Base-by-base conservation (phyloP, 441 rosid genomes). In the Erodium moschatum region DNA sequence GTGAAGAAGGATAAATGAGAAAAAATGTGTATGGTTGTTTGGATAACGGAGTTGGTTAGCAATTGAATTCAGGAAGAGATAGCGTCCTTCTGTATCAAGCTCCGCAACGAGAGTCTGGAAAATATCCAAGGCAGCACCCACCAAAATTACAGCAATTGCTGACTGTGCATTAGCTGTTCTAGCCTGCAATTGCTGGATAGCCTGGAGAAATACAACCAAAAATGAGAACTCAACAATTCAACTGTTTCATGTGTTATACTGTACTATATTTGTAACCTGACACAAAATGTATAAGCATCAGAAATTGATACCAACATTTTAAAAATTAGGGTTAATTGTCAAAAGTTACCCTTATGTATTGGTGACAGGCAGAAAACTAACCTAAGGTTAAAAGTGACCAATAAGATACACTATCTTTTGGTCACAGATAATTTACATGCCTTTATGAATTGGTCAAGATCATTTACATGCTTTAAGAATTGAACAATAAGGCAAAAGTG, bases 31-130 rank as follows among this genome's bases (percentile, higher is more conserved):
- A 66, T 92, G 99, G 80, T 93, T 95, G 82, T 95, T 95, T 6
- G 99, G 98, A 75, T 95, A 95, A 54, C 99, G 96, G 58, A 95
- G 89, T 82, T 95, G 99, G 74, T 95, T 92, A 6, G 99, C 96
- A 20, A 91, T 85, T 46, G 99, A 98, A 79, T 95, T 90, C 5
- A 95, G 82, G 76, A 92, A 87, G 64, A 95, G 89, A 73, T 95
- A 95, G 74, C 98, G 89, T 16, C 99, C 99, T 77, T 95, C 74
- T 69, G 90, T 81, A 79, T 91, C 97, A 19, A 91, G 87, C 56
- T 89, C 91, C 73, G 74, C 68, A 68, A 87, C 81, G 72, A 89
- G 78, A 24, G 82, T 84, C 81, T 80, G 85, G 77, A 85, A 91
- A 72, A 91, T 86, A 80, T 87, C 89, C 81, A 87, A 79, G 65